Evolutionary conservation across 192 early-diverging fungal genomes (phyloP).

Genomic region (Rhizoclosmatium globosum): DNA sequence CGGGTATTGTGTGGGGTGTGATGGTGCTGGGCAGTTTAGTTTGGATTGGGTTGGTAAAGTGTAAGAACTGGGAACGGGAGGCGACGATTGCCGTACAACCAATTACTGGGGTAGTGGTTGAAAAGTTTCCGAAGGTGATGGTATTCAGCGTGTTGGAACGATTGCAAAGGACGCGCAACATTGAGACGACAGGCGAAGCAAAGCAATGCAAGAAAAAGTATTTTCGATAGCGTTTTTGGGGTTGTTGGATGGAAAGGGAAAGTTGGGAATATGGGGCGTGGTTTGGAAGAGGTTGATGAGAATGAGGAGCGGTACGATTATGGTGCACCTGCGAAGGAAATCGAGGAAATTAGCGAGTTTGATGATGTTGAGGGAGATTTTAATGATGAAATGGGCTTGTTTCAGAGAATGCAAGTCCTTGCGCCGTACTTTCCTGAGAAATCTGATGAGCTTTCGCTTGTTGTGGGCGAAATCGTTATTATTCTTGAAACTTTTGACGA

Average conservation of each 20-base stretch:
- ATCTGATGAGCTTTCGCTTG: constrained; percentile 23
- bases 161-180: constrained; percentile 27
- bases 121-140: background rate
- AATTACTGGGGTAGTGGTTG: background rate
- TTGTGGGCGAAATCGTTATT: constrained; percentile 20
- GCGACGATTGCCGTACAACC: constrained; percentile 41
- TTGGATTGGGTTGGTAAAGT: constrained; percentile 40
- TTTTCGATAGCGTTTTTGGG: constrained; percentile 33
- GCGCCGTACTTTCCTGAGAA: constrained; percentile 21
- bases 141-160: constrained; percentile 15
- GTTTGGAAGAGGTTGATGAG: background rate
- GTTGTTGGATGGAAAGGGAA: background rate
- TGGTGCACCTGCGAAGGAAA: background rate
- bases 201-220: background rate
- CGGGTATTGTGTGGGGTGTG: constrained; percentile 34
- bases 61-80: constrained; percentile 21
- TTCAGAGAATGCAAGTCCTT: constrained; percentile 31
- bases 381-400: background rate
- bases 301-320: background rate
- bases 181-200: constrained; percentile 3
- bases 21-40: constrained; percentile 30
- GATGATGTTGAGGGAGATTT: background rate
- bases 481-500: constrained; percentile 34
- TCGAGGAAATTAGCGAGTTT: background rate
- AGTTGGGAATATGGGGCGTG: background rate